phyloP scores from a whole-genome alignment of 345 rosid genomes.

The Aurinia saxatilis region DNA sequence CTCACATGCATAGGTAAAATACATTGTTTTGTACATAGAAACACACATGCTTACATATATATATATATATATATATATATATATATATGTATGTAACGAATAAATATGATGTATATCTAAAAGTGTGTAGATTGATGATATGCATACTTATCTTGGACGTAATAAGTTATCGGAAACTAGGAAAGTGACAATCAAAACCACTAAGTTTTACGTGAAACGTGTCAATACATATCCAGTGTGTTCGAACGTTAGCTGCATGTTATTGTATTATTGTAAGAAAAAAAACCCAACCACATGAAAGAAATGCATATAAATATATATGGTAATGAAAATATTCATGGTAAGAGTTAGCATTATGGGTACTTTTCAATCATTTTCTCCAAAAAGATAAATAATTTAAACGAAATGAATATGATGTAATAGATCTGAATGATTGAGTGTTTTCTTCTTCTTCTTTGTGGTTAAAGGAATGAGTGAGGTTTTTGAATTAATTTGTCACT shows the following conservation, averaged over 20 bases:
- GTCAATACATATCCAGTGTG: slow-evolving; percentile 25
- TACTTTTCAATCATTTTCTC: slow-evolving; percentile 7
- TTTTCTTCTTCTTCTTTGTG: too few species aligned
- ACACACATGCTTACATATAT: not conserved
- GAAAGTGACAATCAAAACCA: slow-evolving; percentile 14
- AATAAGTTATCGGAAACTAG: slow-evolving; percentile 27
- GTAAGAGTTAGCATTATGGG: not conserved
- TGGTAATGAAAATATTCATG: not conserved
- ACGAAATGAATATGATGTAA: not conserved
- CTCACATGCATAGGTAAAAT: not conserved
- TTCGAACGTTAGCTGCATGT: slow-evolving; percentile 23
- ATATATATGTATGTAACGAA: not conserved
- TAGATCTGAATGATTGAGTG: slow-evolving; percentile 11
- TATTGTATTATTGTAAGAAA: not conserved
- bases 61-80: too few species aligned
- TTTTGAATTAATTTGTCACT: slow-evolving; percentile 11
- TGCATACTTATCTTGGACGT: slow-evolving; percentile 21
- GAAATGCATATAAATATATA: not conserved
- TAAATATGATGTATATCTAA: slow-evolving; percentile 23
- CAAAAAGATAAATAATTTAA: not conserved
- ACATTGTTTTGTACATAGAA: not conserved
- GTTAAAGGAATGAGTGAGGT: not conserved
- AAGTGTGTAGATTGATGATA: slow-evolving; percentile 20
- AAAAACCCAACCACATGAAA: slow-evolving; percentile 21
- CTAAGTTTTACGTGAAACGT: slow-evolving; percentile 22